Evolutionary conservation across 495 filamentous ascomycete species (phyloP).

Genomic region (Aspergillus bertholletiae): DNA sequence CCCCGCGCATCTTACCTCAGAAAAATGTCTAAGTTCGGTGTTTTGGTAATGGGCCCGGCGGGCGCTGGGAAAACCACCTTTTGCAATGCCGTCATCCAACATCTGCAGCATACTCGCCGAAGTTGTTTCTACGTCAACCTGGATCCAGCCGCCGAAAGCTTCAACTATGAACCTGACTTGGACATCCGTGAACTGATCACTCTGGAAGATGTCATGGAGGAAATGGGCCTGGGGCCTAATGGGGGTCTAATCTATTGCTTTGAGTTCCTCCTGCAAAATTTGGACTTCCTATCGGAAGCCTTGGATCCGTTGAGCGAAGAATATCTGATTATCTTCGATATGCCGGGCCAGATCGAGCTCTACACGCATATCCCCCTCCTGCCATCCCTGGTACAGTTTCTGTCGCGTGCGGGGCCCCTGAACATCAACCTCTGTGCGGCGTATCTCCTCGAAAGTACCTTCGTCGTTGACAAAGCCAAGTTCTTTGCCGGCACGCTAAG

Average conservation of each 20-base stretch:
- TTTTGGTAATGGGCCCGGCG: conserved; percentile 91
- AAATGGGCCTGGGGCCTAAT: conserved; percentile 89
- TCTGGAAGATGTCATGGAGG: conserved; percentile 97
- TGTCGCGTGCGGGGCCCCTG: conserved; percentile 73
- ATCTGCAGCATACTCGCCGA: conserved; percentile 82
- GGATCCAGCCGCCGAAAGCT: conserved; percentile 91
- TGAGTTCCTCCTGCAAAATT: conserved; percentile 88
- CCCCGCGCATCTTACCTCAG: not conserved
- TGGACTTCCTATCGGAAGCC: conserved; percentile 86
- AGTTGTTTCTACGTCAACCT: conserved; percentile 97
- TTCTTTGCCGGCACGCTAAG: conserved; percentile 94
- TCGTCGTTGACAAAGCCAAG: conserved; percentile 91
- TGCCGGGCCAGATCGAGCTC: conserved; percentile 98
- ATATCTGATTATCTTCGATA: conserved; percentile 94
- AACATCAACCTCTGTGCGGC: conserved; percentile 92
- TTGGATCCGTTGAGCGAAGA: conserved; percentile 89
- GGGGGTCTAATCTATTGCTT: conserved; percentile 98
- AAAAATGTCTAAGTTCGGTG: conserved; percentile 87
- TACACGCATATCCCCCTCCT: conserved; percentile 96
- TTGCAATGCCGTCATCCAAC: conserved; percentile 86
- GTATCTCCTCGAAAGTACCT: conserved; percentile 92
- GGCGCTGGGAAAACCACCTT: conserved; percentile 94
- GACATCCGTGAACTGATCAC: conserved; percentile 97
- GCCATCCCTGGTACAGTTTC: conserved; percentile 76
- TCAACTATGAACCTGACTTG: conserved; percentile 86